A percentile compares a stretch with the other conserved stretches of the same genome.
These are phyloP conservation scores for Apiosordaria backusii DNA, from an alignment of 495 filamentous ascomycete genomes.

Conservation along the genomic window DNA sequence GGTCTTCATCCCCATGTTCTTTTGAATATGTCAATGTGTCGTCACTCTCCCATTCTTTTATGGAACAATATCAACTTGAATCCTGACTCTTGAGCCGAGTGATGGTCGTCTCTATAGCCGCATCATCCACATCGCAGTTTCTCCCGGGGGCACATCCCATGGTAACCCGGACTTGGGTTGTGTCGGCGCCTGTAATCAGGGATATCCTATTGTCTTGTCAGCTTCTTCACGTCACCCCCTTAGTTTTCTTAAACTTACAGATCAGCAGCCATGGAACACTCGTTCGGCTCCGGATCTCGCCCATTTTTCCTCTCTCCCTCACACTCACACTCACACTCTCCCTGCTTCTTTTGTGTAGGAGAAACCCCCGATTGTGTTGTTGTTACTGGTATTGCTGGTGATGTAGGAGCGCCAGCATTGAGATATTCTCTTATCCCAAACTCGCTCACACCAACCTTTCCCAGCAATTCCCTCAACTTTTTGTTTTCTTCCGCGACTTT, in stretches of 20 bases:
- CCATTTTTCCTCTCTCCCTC: too few species aligned
- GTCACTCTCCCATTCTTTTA: background rate
- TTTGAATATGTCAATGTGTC: too few species aligned
- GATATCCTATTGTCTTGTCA: constrained; percentile 12
- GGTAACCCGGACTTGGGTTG: constrained; percentile 10
- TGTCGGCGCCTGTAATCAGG: constrained; percentile 13
- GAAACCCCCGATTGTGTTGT: too few species aligned
- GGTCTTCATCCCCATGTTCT: background rate
- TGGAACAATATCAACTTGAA: background rate
- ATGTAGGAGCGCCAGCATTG: background rate
- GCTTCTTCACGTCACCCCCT: too few species aligned
- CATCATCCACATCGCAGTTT: constrained; percentile 14
- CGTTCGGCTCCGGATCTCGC: background rate
- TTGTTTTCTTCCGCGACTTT: constrained; percentile 62
- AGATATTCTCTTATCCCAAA: constrained; percentile 18
- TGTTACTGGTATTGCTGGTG: background rate
- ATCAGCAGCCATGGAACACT: constrained; percentile 17
- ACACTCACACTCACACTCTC: background rate
- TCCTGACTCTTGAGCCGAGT: background rate
- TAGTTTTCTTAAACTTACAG: constrained; percentile 12
- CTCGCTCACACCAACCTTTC: constrained; percentile 25
- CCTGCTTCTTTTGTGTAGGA: too few species aligned
- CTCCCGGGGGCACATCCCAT: constrained; percentile 15
- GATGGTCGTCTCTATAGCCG: background rate
- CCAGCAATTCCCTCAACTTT: constrained; percentile 29